Evolutionary conservation across 164 flowering plant species (phyloP).

Genomic region (Cinnamomum chago): DNA sequence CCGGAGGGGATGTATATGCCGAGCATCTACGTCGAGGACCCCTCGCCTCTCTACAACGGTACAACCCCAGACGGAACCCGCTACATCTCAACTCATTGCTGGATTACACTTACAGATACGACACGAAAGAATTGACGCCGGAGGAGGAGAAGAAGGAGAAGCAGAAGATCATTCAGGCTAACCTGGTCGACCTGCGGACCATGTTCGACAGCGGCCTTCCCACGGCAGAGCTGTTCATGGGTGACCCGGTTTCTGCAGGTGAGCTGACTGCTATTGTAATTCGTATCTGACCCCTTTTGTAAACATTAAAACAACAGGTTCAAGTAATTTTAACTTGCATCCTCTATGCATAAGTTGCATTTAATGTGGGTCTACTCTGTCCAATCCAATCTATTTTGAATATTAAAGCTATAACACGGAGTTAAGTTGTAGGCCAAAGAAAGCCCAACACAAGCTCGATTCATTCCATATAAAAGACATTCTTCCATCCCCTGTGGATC

Average conservation of each 20-base stretch:
- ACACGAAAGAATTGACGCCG: not conserved
- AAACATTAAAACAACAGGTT: too few species aligned
- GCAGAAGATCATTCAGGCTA: not conserved
- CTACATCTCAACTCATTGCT: not conserved
- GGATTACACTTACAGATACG: not conserved
- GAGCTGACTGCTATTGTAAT: too few species aligned
- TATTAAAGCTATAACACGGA: too few species aligned
- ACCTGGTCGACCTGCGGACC: not conserved
- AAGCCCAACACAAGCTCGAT: too few species aligned
- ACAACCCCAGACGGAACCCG: slow-evolving; percentile 3
- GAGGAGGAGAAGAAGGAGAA: not conserved
- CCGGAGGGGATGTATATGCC: slow-evolving; percentile 10
- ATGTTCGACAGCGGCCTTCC: not conserved
- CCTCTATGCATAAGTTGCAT: too few species aligned
- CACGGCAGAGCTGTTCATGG: slow-evolving; percentile 5
- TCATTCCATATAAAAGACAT: too few species aligned
- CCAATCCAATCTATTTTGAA: too few species aligned
- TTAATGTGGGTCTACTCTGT: too few species aligned
- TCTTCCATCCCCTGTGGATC: too few species aligned
- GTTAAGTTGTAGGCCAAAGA: too few species aligned
- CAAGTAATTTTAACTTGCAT: too few species aligned
- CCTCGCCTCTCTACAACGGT: slow-evolving; percentile 12
- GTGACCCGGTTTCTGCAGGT: not conserved
- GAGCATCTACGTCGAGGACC: not conserved
- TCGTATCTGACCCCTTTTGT: too few species aligned